These are phyloP conservation scores for Sarcodon sp. DNA, from an alignment of 768 basidiomycete genomes.

Conservation along the genomic window DNA sequence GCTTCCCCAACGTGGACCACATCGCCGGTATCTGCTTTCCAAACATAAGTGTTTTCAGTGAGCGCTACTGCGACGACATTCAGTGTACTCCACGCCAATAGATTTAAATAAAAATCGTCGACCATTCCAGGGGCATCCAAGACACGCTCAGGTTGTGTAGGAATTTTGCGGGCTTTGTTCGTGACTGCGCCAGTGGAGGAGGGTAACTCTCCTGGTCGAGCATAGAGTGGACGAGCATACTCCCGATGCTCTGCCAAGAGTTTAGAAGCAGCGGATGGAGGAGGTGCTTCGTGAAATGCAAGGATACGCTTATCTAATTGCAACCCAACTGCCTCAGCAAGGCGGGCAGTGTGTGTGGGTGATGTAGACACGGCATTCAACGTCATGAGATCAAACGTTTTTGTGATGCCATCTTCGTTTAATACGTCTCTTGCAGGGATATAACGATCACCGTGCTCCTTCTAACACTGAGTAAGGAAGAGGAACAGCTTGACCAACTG, in stretches of 20 bases:
- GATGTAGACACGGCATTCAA: conserved; percentile 48
- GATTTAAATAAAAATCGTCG: conserved; percentile 96
- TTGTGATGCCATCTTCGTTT: conserved; percentile 41
- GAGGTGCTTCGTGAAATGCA: conserved; percentile 81
- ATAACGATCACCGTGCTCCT: conserved; percentile 53
- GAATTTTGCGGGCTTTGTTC: conserved; percentile 69
- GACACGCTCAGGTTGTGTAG: conserved; percentile 83
- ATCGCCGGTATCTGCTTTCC: conserved; percentile 82
- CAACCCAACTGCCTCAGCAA: conserved; percentile 65
- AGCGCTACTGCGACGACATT: conserved; percentile 89
- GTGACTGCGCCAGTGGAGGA: conserved; percentile 44
- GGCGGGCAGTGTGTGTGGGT: conserved; percentile 67
- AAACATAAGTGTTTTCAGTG: conserved; percentile 79
- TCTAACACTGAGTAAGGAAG: conserved; percentile 15
- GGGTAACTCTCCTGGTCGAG: conserved; percentile 48
- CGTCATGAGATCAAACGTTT: conserved; percentile 40
- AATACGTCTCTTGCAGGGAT: conserved; percentile 49
- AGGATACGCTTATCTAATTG: conserved; percentile 73
- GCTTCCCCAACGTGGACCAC: conserved; percentile 73
- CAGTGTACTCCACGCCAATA: conserved; percentile 77
- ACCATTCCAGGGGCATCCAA: conserved; percentile 89
- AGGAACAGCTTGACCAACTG: not conserved
- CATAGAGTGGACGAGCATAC: conserved; percentile 64
- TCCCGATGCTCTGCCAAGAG: conserved; percentile 69
- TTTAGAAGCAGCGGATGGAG: conserved; percentile 62